phyloP scores from a whole-genome alignment of 1,139 yeast species.

The Zygosaccharomyces pseudobailii region DNA sequence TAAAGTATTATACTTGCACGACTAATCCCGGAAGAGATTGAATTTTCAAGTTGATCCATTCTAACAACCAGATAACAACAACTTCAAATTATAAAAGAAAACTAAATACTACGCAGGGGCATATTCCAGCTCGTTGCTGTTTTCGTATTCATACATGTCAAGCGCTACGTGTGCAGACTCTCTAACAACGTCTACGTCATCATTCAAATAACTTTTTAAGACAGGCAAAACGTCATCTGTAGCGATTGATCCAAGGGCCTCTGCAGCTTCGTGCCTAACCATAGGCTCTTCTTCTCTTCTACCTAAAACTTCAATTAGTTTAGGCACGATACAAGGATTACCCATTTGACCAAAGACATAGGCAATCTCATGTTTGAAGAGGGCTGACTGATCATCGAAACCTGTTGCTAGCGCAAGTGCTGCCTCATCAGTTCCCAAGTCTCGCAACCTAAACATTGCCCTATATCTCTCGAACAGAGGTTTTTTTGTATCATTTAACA shows the following conservation, averaged over 20 bases:
- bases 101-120: constrained; percentile 38
- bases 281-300: constrained; percentile 83
- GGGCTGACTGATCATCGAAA: constrained; percentile 82
- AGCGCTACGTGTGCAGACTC: constrained; percentile 95
- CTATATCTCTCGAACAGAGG: constrained; percentile 92
- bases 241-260: constrained; percentile 94
- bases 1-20: too few relatives aligned
- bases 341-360: constrained; percentile 97
- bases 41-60: background rate
- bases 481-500: constrained; percentile 69
- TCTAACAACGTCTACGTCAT: constrained; percentile 83
- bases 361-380: constrained; percentile 96
- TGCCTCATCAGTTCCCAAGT: constrained; percentile 89
- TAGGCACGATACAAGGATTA: constrained; percentile 88
- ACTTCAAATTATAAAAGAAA: constrained; percentile 1
- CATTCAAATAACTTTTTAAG: constrained; percentile 70
- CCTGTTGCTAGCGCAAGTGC: constrained; percentile 89
- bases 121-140: constrained; percentile 78
- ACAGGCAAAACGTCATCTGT: constrained; percentile 95
- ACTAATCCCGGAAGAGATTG: background rate
- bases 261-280: constrained; percentile 99
- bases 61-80: background rate
- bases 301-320: constrained; percentile 74
- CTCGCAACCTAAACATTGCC: constrained; percentile 97
- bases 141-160: constrained; percentile 96